These are phyloP conservation scores for Annulohypoxylon truncatum DNA, from an alignment of 2,329 filamentous ascomycete genomes.

Conservation along the genomic window DNA sequence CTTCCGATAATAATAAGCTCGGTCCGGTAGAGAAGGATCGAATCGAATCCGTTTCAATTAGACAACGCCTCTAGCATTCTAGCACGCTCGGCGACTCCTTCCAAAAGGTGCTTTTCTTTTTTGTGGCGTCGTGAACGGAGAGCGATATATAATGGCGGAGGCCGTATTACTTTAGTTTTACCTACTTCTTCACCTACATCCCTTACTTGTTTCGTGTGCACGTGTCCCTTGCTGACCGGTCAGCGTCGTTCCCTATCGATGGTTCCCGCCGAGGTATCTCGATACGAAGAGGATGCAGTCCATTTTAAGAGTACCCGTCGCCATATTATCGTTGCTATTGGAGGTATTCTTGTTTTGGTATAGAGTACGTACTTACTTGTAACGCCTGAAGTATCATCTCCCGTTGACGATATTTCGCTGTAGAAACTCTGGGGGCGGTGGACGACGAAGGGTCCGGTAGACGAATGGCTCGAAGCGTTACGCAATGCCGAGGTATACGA, in stretches of 20 bases:
- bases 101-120: neutral
- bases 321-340: constrained; percentile 68
- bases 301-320: constrained; percentile 53
- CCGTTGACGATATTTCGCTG: constrained; percentile 9
- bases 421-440: constrained; percentile 78
- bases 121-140: constrained; percentile 18
- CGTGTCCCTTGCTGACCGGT: constrained; percentile 12
- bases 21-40: constrained; percentile 9
- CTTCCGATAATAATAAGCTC: constrained; percentile 12
- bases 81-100: neutral
- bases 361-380: constrained; percentile 56
- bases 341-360: constrained; percentile 74
- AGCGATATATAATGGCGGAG: constrained; percentile 27
- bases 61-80: neutral
- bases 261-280: constrained; percentile 23
- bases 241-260: constrained; percentile 15
- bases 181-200: neutral
- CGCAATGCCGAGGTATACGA: constrained; percentile 77
- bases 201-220: neutral
- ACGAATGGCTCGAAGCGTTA: constrained; percentile 74
- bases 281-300: constrained; percentile 41
- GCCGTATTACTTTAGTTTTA: constrained; percentile 18
- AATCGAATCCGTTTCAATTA: constrained; percentile 2
- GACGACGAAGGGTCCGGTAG: constrained; percentile 70
- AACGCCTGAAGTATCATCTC: neutral